Evolutionary conservation across 495 filamentous ascomycete species (phyloP), one percentile per base, ranked within the genome.

Genomic region (Annulohypoxylon maeteangense): DNA sequence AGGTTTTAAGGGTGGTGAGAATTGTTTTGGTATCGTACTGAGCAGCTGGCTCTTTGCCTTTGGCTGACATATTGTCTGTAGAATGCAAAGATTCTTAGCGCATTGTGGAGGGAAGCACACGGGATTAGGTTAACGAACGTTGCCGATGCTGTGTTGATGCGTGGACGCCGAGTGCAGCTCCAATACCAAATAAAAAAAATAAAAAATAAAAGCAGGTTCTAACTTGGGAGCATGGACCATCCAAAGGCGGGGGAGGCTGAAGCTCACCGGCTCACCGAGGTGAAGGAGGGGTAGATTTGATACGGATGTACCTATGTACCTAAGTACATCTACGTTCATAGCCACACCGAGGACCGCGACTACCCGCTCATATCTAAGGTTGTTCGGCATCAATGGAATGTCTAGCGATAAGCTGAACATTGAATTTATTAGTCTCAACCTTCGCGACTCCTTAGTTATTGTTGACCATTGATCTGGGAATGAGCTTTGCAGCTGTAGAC

Each of bases 21-120:
- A 27, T 50, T 45, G 14, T 58, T 8, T 62, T 23, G 4, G 18
- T 57, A 47, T 65, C 74, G 54, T 68, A 78, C 76, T 68, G 62
- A 36, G 67, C 55, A 16, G 57, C 75, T 32, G 56, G 40, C 42
- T 78, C 77, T 72, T 80, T 80, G 51, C 75, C 77, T 74, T 79
- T 80, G 36, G 67, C 68, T 27, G 77, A 75, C 78, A 79, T 80
- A 27, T 55, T 67, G 61, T 29, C 31, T 42, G 31, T 66, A 38
- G 50, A 10, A 50, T 58, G 40, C 36, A 36, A 8, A 47, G 22
- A 25, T 20, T 12, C 55, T 68, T 48, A 65, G 31, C 48, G 47
- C 70, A 68, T 72, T 34, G 47, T 55, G 18, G 32, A 53, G 23
- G 31, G 36, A 54, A 42, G 16, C 23, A 44, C 42, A 63, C 18